Evolutionary conservation across 2,329 filamentous ascomycete species (phyloP).

Genomic region (Domatiomyces catenatus): DNA sequence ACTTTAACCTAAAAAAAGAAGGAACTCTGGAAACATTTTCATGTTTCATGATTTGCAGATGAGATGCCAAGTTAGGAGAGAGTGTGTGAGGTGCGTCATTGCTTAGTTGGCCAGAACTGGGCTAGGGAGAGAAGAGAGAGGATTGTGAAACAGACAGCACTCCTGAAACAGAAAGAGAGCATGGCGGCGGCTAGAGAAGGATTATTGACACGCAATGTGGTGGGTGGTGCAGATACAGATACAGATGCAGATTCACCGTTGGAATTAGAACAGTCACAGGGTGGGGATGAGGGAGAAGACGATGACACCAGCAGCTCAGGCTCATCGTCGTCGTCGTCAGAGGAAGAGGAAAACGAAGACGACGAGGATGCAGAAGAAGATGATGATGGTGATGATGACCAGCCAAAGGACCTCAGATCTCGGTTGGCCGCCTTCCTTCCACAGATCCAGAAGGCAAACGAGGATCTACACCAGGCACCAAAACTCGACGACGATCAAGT

Average conservation of each 20-base stretch:
- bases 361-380: not conserved
- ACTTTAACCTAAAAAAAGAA: too few relatives aligned
- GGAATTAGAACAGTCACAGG: not conserved
- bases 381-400: not conserved
- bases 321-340: not conserved
- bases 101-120: not conserved
- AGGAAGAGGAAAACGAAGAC: not conserved
- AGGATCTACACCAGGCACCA: slow-evolving; percentile 23
- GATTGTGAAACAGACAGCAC: not conserved
- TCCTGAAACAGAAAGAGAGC: not conserved
- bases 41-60: too few relatives aligned
- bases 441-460: slow-evolving; percentile 29
- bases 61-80: too few relatives aligned
- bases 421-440: slow-evolving; percentile 29
- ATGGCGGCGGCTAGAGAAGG: too few relatives aligned
- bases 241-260: not conserved
- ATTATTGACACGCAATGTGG: not conserved
- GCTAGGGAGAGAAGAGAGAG: too few relatives aligned
- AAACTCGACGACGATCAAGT: slow-evolving; percentile 20
- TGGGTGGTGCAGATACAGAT: not conserved
- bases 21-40: too few relatives aligned
- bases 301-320: not conserved
- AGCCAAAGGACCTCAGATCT: slow-evolving; percentile 18
- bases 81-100: not conserved
- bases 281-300: not conserved